Evolutionary conservation across 164 flowering plant species (phyloP).

Genomic region (Tinospora cordifolia): DNA sequence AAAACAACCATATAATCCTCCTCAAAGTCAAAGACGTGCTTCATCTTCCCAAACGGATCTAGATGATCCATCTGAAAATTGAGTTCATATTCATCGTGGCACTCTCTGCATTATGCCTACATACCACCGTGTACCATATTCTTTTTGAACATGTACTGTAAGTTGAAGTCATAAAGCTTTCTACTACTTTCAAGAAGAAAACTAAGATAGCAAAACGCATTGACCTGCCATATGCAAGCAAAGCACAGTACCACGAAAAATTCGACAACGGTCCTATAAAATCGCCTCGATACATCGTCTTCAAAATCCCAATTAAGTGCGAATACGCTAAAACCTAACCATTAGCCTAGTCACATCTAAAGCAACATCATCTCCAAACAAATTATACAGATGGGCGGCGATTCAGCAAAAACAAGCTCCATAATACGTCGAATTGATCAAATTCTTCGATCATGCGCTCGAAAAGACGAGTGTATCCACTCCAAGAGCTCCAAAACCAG

Average conservation of each 20-base stretch:
- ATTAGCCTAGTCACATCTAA: not conserved
- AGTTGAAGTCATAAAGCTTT: not conserved
- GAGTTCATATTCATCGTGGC: not conserved
- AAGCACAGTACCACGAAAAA: not conserved
- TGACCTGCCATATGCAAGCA: not conserved
- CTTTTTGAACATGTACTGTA: not conserved
- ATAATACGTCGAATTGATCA: not conserved
- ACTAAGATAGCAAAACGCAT: too few relatives aligned
- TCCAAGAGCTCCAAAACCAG: conserved; percentile 3
- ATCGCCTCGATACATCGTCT: not conserved
- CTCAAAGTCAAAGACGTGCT: not conserved
- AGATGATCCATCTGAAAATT: not conserved
- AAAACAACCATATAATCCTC: not conserved
- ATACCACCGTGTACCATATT: not conserved
- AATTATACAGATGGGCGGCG: not conserved
- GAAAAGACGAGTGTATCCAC: not conserved
- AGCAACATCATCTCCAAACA: not conserved
- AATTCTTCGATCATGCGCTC: not conserved
- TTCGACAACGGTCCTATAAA: not conserved
- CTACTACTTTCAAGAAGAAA: not conserved
- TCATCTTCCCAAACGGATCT: not conserved
- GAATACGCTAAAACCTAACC: conserved; percentile 1
- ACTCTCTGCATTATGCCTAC: not conserved
- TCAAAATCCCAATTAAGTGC: conserved; percentile 3
- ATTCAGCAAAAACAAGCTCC: not conserved